These are phyloP conservation scores for Ophiocordyceps robertsii DNA, from an alignment of 2,329 filamentous ascomycete species.

Conservation along the genomic window DNA sequence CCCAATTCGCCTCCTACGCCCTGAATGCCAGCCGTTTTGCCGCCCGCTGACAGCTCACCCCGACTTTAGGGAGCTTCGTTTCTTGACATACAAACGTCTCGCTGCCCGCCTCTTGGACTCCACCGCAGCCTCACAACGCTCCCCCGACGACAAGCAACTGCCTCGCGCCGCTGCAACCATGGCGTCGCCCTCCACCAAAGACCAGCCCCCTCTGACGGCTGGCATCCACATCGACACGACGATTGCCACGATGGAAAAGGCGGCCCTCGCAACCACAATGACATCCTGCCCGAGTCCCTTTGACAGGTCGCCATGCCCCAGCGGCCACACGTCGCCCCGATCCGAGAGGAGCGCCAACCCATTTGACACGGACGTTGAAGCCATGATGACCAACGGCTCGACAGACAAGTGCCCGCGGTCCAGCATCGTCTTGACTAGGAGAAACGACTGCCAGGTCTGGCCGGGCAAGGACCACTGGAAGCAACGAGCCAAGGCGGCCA, in stretches of 20 bases:
- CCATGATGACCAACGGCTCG: constrained; percentile 27
- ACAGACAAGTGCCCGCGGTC: constrained; percentile 16
- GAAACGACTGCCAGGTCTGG: constrained; percentile 43
- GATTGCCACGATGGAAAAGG: constrained; percentile 14
- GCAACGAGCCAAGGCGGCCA: constrained; percentile 42
- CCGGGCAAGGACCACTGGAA: constrained; percentile 47
- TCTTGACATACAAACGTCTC: too few species aligned
- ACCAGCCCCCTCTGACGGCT: neutral
- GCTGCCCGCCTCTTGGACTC: neutral
- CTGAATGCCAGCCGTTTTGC: too few species aligned
- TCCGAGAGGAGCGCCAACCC: constrained; percentile 31
- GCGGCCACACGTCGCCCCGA: constrained; percentile 29
- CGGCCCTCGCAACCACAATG: constrained; percentile 11
- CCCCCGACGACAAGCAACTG: neutral
- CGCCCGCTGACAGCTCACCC: too few species aligned
- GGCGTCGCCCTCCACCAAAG: constrained; percentile 1
- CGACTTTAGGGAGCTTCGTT: too few species aligned
- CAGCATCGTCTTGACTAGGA: constrained; percentile 15
- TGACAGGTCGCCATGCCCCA: constrained; percentile 14
- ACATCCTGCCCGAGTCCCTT: constrained; percentile 8
- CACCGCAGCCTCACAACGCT: neutral
- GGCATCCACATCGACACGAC: constrained; percentile 7
- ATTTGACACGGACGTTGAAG: constrained; percentile 46
- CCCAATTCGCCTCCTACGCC: neutral
- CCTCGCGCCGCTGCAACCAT: neutral